A percentile compares a stretch with the other conserved stretches of the same genome.
Conservation (phyloP, 2,329 filamentous ascomycete genomes). For the Pseudopyrenochaeta lycopersici region DNA sequence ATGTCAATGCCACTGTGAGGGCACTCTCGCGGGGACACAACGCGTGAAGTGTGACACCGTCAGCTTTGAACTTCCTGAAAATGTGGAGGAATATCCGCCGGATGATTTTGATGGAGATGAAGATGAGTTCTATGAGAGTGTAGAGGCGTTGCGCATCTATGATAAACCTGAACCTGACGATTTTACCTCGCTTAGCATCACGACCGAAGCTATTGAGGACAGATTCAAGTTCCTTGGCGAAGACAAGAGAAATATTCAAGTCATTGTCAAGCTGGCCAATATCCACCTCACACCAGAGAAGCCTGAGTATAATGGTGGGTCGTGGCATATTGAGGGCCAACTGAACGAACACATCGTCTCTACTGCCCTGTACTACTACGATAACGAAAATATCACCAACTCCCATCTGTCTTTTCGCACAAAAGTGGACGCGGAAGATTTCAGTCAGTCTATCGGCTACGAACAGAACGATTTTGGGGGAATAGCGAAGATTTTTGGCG, state of each 20-base stretch:
- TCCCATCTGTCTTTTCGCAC: conserved; percentile 27
- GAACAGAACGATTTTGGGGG: conserved; percentile 6
- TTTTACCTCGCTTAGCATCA: background rate
- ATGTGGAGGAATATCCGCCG: background rate
- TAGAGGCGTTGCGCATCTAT: conserved; percentile 3
- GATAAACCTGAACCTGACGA: conserved; percentile 2
- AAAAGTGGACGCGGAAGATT: conserved; percentile 1
- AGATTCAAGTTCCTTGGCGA: conserved; percentile 9
- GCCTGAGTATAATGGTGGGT: conserved; percentile 62
- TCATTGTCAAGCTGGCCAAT: conserved; percentile 69
- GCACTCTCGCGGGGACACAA: conserved; percentile 1
- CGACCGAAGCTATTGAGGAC: conserved; percentile 2
- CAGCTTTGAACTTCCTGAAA: conserved; percentile 1
- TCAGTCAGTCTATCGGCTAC: conserved; percentile 4
- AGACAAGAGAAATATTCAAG: conserved; percentile 54
- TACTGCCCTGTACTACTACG: conserved; percentile 69
- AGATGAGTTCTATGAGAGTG: background rate
- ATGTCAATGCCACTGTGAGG: conserved; percentile 1
- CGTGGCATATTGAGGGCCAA: conserved; percentile 60
- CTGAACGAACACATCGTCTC: conserved; percentile 71
- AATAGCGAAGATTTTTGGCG: conserved; percentile 7
- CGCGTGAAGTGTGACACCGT: conserved; percentile 1
- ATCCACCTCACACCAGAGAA: conserved; percentile 67
- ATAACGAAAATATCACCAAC: conserved; percentile 65
- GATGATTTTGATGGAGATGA: background rate